Evolutionary conservation across 2,329 filamentous ascomycete genomes (phyloP), one percentile per base, ranked within the genome.

Genomic region (Paecilomyces fulvus): DNA sequence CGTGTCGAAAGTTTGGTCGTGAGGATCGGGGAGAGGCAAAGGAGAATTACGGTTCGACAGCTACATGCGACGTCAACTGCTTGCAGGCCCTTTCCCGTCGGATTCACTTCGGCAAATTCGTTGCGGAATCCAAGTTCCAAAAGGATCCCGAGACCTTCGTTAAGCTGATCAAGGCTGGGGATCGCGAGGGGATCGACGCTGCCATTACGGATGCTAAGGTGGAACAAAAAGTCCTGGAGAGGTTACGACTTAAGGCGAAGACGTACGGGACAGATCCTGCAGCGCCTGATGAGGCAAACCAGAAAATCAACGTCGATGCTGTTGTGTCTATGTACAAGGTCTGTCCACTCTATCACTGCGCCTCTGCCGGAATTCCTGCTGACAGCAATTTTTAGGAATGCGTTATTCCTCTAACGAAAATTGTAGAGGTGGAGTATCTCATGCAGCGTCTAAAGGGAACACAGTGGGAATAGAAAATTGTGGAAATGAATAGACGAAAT

Each of bases 91-190:
- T 99, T 51, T 95, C 90, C 43, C 83, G 92, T 48, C 81, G 94
- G 55, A 94, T 99, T 64, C 94, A 99, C 75, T 99, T 96, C 76
- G 94, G 94, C 64, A 99, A 97, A 77, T 97, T 97, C 67, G 94
- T 99, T 8, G 94, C 94, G 49, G 94, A 99, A 80, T 86, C 87
- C 58, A 99, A 99, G 77, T 99, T 96, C 75, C 83, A 83, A 65
- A 86, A 88, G 51, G 89, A 97, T 64, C 82, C 85, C 30, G 89
- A 92, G 65, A 82, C 78, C 60, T 99, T 92, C 71, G 92, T 89
- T 5, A 79, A 79, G 60, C 74, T 97, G 73, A 97, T 99, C 76
- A 85, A 86, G 72, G 87, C 84, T 1, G 85, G 80, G 59, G 92
- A 99, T 72, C 80, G 88, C 5, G 78, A 85, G 55, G 92, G 87